Evolutionary conservation across 805 yeast species (phyloP), one percentile per base, ranked within the genome.

Genomic region (Saccharomycopsis malanga): DNA sequence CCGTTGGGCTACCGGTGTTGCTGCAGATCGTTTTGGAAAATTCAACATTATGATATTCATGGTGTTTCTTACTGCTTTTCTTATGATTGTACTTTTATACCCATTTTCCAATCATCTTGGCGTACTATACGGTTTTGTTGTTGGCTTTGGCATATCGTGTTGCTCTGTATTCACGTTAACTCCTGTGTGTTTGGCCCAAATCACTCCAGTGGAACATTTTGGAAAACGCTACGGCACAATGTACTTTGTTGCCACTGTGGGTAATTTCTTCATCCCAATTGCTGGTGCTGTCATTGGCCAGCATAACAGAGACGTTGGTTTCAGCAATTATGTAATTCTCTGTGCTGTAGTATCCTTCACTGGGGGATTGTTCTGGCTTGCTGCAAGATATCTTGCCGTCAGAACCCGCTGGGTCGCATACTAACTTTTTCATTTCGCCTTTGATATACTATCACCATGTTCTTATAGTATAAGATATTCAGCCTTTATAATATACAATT

Each of bases 131-230:
- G 71, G 64, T 2, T 76, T 76, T 53, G 62, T 76, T 12, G 68
- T 64, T 1, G 53, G 71, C 5, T 76, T 71, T 61, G 84, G 83
- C 4, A 69, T 77, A 44, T 65, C 69, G 49, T 70, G 79, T 7
- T 76, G 80, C 4, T 71, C 81, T 2, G 71, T 76, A 1, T 68
- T 77, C 53, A 70, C 81, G 3, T 58, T 77, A 45, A 66, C 76
- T 38, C 81, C 83, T 5, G 79, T 76, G 2, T 74, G 81, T 54
- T 68, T 79, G 50, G 80, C 78, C 1, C 78, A 77, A 49, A 73
- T 79, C 30, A 73, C 80, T 18, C 72, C 70, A 44, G 70, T 73
- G 10, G 73, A 73, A 42, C 71, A 66, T 46, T 75, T 73, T 58
- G 81, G 81, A 25, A 70, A 68, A 58, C 66, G 77, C 15, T 76